phyloP scores from a whole-genome alignment of 1,284 basidiomycete species.

The Leccinum angustisporum region DNA sequence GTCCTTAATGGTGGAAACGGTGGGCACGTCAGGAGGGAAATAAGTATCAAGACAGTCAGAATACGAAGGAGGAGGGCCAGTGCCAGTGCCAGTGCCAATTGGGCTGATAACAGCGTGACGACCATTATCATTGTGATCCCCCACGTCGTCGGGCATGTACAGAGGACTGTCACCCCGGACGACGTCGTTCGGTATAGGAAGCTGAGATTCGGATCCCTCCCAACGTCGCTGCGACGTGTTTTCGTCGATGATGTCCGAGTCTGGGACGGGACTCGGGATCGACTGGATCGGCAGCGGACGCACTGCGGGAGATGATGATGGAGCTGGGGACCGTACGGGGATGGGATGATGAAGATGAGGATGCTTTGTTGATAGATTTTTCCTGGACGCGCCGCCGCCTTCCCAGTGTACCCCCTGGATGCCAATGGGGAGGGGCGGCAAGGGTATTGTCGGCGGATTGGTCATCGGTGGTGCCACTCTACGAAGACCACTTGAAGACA shows the following conservation, averaged over 20 bases:
- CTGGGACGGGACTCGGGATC: constrained; percentile 21
- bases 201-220: constrained; percentile 1
- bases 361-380: not conserved
- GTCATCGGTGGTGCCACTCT: constrained; percentile 17
- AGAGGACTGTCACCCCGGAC: constrained; percentile 28
- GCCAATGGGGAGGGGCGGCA: constrained; percentile 25
- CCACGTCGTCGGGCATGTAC: constrained; percentile 7
- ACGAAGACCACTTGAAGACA: constrained; percentile 3
- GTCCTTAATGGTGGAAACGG: constrained; percentile 13
- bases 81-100: constrained; percentile 5
- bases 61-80: constrained; percentile 23
- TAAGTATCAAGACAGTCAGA: constrained; percentile 5
- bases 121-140: not conserved
- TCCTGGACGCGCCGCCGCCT: not conserved
- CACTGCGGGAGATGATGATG: not conserved
- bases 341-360: constrained; percentile 8
- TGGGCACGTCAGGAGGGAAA: constrained; percentile 2
- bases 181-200: constrained; percentile 10
- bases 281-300: constrained; percentile 25
- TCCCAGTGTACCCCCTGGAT: not conserved
- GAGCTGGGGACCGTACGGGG: not conserved
- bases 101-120: not conserved
- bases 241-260: constrained; percentile 10
- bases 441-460: constrained; percentile 19
- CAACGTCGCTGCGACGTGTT: constrained; percentile 12